Evolutionary conservation across 257 asterid species (phyloP), one percentile per base, ranked within the genome.

Genomic region (Gentiana macrophylla): DNA sequence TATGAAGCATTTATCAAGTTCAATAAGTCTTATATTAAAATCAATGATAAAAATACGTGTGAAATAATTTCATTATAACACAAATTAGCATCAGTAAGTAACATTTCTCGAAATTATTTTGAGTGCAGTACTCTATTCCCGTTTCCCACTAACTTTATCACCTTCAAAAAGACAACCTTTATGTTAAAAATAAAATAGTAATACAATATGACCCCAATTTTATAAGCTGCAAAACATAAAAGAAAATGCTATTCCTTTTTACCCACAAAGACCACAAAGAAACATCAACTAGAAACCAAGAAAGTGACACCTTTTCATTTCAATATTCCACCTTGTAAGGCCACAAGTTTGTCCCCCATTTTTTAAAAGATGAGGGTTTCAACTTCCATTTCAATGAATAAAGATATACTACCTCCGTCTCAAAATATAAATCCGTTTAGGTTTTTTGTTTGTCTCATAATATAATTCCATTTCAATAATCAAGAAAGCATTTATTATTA

Each of bases 281-380:
- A 81, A 72, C 96, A 81, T 66, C 92, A 79, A 78, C 84, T 74
- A 86, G 70, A 72, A 67, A 86, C 95, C 93, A 89, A 89, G 77
- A 79, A 37, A 74, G 77, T 73, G 79, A 58, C 80, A 56, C 71
- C 81, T 75, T 78, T 84, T 79, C 79, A 79, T 79, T 77, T 79
- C 76, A 65, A 24, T 24, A 24, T 67, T 57, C 75, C 82, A 60
- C 66, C 86, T 84, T 87, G 84, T 78, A 77, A 84, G 80, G 75
- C 72, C 79, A 76, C 80, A 76, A 67, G 64, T 77, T 24, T 24
- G 69, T 63, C 74, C 60, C 67, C 66, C 69, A 55, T 57, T 64
- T 12, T 34, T 38, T 69, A 4, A 4, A 24, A 45, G 13, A 4
- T 4, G 32, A 48, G 35, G 10, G 3, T 9, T 2, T 51, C 9